Base-by-base conservation (phyloP, 2,329 filamentous ascomycete species). In the Penicillium sp. region DNA sequence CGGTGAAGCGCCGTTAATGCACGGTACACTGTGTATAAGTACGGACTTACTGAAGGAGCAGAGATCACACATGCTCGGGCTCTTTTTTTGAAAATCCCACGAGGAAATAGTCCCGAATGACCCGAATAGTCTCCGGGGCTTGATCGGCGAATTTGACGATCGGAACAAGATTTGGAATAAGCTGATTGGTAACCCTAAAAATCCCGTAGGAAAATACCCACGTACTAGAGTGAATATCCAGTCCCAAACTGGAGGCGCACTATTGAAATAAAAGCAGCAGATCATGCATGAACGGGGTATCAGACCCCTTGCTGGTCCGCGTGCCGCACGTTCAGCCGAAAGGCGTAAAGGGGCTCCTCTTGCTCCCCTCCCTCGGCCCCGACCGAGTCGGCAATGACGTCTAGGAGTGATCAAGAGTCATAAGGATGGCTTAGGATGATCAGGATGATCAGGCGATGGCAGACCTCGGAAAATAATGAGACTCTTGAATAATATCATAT, bases 241-340 rank as follows among this genome's bases (percentile, higher is more conserved):
- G 27, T 9, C 7, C 27, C 18, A 37, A 7, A 37, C 33, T 4
- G 18, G 33, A 20, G 33, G 15, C 33, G 45, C 43, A 52, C 55
- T 59, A 56, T 56, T 56, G 55, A 49, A 37, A 37, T 37, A 6
- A 20, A 37, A 37, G 33, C 33, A 23, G 45, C 46, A 33, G 31
- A 57, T 54, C 56, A 54, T 61, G 55, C 58, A 58, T 60, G 58
- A 61, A 61, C 56, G 44, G 52, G 54, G 50, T 57, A 48, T 57
- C 52, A 53, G 55, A 55, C 56, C 64, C 65, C 63, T 66, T 67
- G 50, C 62, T 62, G 58, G 50, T 58, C 61, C 62, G 62, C 60
- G 63, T 66, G 62, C 60, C 56, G 60, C 50, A 63, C 62, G 65
- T 66, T 60, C 57, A 67, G 60, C 55, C 50, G 28, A 13, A 4